These are phyloP conservation scores for Schoenoplectus triqueter DNA, from an alignment of 202 grass and related monocot genomes.

Conservation along the genomic window DNA sequence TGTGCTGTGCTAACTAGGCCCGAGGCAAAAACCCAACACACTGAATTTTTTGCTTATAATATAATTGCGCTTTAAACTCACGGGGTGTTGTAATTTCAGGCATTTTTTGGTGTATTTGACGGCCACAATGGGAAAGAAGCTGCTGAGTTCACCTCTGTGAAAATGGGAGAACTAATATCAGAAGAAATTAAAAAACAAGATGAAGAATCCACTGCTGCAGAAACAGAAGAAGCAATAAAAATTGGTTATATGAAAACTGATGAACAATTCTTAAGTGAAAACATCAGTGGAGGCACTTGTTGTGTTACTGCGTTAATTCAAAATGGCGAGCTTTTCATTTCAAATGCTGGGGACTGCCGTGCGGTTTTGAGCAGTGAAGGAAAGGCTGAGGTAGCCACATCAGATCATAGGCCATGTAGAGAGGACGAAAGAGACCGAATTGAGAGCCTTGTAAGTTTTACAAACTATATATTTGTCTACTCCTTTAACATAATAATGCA, in stretches of 20 bases:
- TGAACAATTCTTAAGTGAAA: slow-evolving; percentile 69
- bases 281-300: slow-evolving; percentile 73
- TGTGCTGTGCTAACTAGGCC: too few species aligned
- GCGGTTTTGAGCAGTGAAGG: slow-evolving; percentile 79
- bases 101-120: slow-evolving; percentile 92
- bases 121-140: slow-evolving; percentile 87
- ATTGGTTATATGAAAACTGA: slow-evolving; percentile 74
- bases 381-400: slow-evolving; percentile 78
- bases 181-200: slow-evolving; percentile 51
- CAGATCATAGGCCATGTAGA: slow-evolving; percentile 67
- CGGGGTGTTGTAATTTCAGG: slow-evolving; percentile 47
- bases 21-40: too few species aligned
- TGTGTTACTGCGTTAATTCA: slow-evolving; percentile 80
- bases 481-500: background rate
- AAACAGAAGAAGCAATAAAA: slow-evolving; percentile 62
- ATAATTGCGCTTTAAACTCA: background rate
- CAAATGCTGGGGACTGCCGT: slow-evolving; percentile 85
- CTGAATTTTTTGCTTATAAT: background rate
- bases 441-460: slow-evolving; percentile 64
- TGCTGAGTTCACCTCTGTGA: slow-evolving; percentile 77
- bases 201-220: slow-evolving; percentile 8
- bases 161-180: slow-evolving; percentile 69
- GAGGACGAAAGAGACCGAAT: slow-evolving; percentile 86
- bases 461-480: background rate
- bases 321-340: slow-evolving; percentile 65